Evolutionary conservation across 2,329 filamentous ascomycete species (phyloP).

Genomic region (Colletotrichum ledebouriae): DNA sequence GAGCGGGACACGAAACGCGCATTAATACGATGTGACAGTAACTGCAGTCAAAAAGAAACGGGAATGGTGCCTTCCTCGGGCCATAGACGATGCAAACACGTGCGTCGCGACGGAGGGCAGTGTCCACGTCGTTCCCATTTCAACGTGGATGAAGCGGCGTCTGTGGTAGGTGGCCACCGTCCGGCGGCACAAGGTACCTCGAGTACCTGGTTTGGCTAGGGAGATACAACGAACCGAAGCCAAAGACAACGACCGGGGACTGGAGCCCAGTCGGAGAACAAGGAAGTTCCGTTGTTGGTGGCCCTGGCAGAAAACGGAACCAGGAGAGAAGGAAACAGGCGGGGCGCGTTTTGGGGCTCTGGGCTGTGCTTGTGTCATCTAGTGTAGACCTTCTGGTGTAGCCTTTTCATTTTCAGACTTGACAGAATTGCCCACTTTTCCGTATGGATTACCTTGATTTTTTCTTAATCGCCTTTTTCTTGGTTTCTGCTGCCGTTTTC

Average conservation of each 20-base stretch:
- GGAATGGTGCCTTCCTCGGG: constrained; percentile 16
- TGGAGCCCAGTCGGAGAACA: not conserved
- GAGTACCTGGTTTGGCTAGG: not conserved
- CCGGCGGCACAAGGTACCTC: not conserved
- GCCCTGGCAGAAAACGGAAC: constrained; percentile 26
- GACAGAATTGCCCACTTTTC: not conserved
- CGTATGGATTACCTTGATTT: constrained; percentile 4
- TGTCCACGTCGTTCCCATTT: constrained; percentile 22
- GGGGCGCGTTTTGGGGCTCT: constrained; percentile 31
- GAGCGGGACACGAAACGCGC: constrained; percentile 14
- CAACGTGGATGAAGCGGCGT: constrained; percentile 35
- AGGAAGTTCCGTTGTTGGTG: not conserved
- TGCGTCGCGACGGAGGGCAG: constrained; percentile 20
- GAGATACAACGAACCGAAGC: not conserved
- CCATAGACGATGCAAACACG: constrained; percentile 32
- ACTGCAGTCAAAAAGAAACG: not conserved
- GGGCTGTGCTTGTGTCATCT: constrained; percentile 9
- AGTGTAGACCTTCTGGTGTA: not conserved
- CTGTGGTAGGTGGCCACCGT: constrained; percentile 29
- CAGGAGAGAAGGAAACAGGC: constrained; percentile 30
- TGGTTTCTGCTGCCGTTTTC: constrained; percentile 23
- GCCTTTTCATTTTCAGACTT: not conserved
- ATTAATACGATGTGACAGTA: constrained; percentile 1
- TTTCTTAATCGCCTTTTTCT: not conserved
- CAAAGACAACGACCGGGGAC: not conserved